Conservation (phyloP, 495 filamentous ascomycete genomes). For the Copromyces sp. region DNA sequence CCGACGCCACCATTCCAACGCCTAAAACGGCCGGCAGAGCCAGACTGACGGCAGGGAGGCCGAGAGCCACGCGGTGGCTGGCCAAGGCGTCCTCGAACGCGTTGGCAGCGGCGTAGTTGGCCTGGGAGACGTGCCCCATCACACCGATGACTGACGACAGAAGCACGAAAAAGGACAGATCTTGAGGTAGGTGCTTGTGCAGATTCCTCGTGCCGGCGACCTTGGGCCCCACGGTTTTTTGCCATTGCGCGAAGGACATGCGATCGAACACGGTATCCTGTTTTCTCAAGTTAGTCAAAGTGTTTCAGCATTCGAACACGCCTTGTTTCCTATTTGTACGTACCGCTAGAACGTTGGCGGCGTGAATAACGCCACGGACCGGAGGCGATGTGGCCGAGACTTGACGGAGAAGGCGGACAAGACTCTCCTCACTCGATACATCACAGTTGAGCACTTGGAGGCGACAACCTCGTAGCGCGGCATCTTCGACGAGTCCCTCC, state of each 20-base stretch:
- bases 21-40: too few species aligned
- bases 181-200: constrained; percentile 28
- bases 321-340: too few species aligned
- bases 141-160: constrained; percentile 40
- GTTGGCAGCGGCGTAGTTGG: constrained; percentile 45
- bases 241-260: background rate
- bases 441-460: background rate
- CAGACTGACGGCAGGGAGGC: background rate
- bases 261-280: background rate
- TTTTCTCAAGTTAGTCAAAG: too few species aligned
- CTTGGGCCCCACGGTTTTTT: constrained; percentile 23
- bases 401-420: background rate
- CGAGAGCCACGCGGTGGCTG: constrained; percentile 7
- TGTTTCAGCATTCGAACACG: too few species aligned
- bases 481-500: background rate
- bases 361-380: constrained; percentile 5
- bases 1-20: too few species aligned
- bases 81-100: constrained; percentile 37
- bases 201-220: constrained; percentile 33
- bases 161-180: constrained; percentile 47
- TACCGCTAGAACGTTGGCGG: constrained; percentile 2
- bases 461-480: background rate
- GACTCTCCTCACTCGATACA: background rate
- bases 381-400: background rate
- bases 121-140: constrained; percentile 38